These are phyloP conservation scores for Solanum corneliomulleri DNA, from an alignment of 257 asterid species.

Conservation along the genomic window DNA sequence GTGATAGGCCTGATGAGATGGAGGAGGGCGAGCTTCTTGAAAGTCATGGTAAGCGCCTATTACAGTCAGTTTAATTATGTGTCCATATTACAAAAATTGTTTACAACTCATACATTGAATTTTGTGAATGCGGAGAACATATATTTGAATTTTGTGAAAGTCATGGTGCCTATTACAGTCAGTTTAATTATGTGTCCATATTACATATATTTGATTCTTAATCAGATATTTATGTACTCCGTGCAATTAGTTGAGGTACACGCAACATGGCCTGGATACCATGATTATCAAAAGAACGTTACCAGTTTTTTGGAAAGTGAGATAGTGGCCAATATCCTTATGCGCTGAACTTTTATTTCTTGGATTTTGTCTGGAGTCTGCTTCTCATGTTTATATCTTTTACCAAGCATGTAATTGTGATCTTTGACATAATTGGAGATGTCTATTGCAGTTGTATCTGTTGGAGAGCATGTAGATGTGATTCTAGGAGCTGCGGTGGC, in stretches of 20 bases:
- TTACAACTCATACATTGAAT: background rate
- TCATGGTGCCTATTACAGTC: conserved; percentile 31
- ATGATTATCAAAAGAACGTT: background rate
- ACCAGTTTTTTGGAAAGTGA: background rate
- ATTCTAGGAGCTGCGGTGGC: conserved; percentile 99
- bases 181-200: background rate
- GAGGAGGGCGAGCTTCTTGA: conserved; percentile 95
- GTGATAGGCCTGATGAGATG: conserved; percentile 48
- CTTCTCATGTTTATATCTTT: background rate
- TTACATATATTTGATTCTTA: background rate
- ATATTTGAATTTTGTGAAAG: conserved; percentile 8
- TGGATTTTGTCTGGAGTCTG: background rate
- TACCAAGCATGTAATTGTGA: background rate
- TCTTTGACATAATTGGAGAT: conserved; percentile 2
- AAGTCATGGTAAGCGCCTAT: conserved; percentile 50
- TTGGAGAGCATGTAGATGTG: conserved; percentile 97
- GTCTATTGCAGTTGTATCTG: conserved; percentile 65
- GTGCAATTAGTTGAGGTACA: background rate
- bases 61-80: background rate
- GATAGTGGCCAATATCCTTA: background rate
- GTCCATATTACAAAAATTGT: background rate
- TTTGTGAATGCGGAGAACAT: background rate
- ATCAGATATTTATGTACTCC: background rate
- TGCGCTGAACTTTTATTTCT: background rate
- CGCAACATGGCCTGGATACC: background rate